Percentiles rank a stretch among this genome's conserved stretches.
Evolutionary conservation across 768 basidiomycete genomes (phyloP).

Genomic region (Phaffia tasmanica): DNA sequence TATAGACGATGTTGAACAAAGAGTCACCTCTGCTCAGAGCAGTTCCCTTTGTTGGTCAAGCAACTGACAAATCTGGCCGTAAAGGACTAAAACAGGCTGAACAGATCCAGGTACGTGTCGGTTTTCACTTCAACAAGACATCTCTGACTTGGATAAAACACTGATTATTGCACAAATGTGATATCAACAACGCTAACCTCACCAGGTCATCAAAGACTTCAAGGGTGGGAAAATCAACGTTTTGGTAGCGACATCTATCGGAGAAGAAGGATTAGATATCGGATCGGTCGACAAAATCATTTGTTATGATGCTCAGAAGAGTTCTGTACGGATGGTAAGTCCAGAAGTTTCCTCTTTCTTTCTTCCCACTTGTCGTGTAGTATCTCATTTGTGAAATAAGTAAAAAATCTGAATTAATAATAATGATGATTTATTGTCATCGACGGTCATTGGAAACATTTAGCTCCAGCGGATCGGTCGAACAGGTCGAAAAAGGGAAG

Average conservation of each 20-base stretch:
- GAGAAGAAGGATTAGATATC: conserved; percentile 96
- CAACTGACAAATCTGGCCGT: conserved; percentile 67
- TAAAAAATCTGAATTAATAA: too few species aligned
- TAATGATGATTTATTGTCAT: too few species aligned
- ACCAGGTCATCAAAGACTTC: conserved; percentile 73
- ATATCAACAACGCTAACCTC: conserved; percentile 5
- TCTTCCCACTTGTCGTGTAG: background rate
- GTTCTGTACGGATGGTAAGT: conserved; percentile 85
- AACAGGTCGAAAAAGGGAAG: conserved; percentile 83
- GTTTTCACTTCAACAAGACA: background rate
- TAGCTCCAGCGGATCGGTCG: conserved; percentile 93
- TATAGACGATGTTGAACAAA: conserved; percentile 52
- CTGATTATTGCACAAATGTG: too few species aligned
- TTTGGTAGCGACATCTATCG: conserved; percentile 88
- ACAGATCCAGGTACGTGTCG: conserved; percentile 65
- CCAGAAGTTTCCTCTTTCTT: background rate
- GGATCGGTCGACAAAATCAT: conserved; percentile 93
- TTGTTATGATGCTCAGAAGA: conserved; percentile 94
- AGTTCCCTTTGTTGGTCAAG: conserved; percentile 81
- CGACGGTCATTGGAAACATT: background rate
- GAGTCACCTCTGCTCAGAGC: conserved; percentile 70
- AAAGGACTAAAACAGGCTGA: conserved; percentile 85
- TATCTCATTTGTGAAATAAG: background rate
- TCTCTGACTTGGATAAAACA: too few species aligned
- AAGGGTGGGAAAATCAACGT: conserved; percentile 80